Evolutionary conservation across 2,329 filamentous ascomycete species (phyloP).

Genomic region (Calonectria ilicicola): DNA sequence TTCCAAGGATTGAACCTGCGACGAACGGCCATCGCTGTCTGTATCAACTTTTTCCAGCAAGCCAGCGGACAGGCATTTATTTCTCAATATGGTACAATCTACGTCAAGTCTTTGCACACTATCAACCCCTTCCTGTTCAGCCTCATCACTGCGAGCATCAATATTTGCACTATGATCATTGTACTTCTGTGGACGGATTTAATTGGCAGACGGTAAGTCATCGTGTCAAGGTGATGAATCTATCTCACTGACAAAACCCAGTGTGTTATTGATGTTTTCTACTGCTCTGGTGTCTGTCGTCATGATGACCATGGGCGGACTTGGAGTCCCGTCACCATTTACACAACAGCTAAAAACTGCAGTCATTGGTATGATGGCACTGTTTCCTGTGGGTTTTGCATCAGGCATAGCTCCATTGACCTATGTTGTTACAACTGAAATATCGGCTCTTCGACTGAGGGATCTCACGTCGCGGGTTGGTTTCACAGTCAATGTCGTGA

Average conservation of each 20-base stretch:
- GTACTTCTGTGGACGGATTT: not conserved
- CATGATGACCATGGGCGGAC: slow-evolving; percentile 40
- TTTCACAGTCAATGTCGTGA: not conserved
- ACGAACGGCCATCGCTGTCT: slow-evolving; percentile 27
- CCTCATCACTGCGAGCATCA: slow-evolving; percentile 37
- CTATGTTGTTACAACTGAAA: slow-evolving; percentile 36
- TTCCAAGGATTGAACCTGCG: slow-evolving; percentile 25
- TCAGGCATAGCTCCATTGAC: slow-evolving; percentile 26
- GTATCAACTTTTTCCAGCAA: slow-evolving; percentile 32
- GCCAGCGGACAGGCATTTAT: slow-evolving; percentile 37
- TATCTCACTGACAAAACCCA: not conserved
- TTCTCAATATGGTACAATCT: slow-evolving; percentile 38
- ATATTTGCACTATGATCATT: slow-evolving; percentile 23
- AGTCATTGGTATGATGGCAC: slow-evolving; percentile 39
- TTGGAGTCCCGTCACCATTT: slow-evolving; percentile 33
- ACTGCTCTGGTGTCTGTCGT: slow-evolving; percentile 13
- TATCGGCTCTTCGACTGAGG: slow-evolving; percentile 25
- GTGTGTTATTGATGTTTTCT: slow-evolving; percentile 25
- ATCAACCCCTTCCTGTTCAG: slow-evolving; percentile 44
- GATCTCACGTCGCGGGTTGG: slow-evolving; percentile 4
- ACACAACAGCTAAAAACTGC: slow-evolving; percentile 31
- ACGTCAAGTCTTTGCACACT: slow-evolving; percentile 33
- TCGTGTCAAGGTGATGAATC: not conserved
- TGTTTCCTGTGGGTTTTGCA: slow-evolving; percentile 33
- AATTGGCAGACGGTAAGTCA: slow-evolving; percentile 30